Evolutionary conservation across 345 rosid genomes (phyloP).

Genomic region (Linum usitatissimum): DNA sequence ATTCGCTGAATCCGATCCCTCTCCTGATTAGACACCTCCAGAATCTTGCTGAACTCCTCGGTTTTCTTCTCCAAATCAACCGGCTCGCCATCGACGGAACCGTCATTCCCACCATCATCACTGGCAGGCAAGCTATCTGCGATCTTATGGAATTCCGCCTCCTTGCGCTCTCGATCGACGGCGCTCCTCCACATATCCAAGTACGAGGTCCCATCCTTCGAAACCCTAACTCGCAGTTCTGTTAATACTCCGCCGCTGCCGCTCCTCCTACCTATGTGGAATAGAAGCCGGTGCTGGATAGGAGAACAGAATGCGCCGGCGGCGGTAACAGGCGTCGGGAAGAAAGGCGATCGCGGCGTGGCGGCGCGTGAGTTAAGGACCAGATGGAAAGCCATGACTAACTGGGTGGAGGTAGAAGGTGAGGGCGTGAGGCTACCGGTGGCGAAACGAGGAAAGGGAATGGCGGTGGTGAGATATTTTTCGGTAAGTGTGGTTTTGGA

Average conservation of each 20-base stretch:
- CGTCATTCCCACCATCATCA: neutral
- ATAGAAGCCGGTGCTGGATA: neutral
- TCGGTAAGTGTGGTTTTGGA: neutral
- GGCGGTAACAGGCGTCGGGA: neutral
- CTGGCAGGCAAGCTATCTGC: constrained; percentile 18
- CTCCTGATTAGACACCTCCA: constrained; percentile 58
- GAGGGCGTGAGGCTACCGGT: no score
- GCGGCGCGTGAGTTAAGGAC: constrained; percentile 20
- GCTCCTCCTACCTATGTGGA: constrained; percentile 1
- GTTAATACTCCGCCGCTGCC: neutral
- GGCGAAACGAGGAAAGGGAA: neutral
- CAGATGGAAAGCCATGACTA: neutral
- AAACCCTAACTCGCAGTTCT: constrained; percentile 28
- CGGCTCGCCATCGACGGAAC: neutral
- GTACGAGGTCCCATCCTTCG: constrained; percentile 46
- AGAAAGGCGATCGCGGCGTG: constrained; percentile 13
- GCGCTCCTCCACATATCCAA: constrained; percentile 82
- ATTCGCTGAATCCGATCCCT: constrained; percentile 68
- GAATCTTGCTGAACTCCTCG: constrained; percentile 60
- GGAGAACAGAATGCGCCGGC: constrained; percentile 1
- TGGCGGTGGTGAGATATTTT: constrained; percentile 12
- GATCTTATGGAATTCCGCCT: constrained; percentile 44
- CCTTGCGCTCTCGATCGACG: constrained; percentile 57
- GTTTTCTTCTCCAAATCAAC: constrained; percentile 56
- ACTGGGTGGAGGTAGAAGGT: no score